A percentile compares a stretch with the other conserved stretches of the same genome.
Conservation (phyloP, 2,329 filamentous ascomycete genomes). For the Fusarium anthophilum region DNA sequence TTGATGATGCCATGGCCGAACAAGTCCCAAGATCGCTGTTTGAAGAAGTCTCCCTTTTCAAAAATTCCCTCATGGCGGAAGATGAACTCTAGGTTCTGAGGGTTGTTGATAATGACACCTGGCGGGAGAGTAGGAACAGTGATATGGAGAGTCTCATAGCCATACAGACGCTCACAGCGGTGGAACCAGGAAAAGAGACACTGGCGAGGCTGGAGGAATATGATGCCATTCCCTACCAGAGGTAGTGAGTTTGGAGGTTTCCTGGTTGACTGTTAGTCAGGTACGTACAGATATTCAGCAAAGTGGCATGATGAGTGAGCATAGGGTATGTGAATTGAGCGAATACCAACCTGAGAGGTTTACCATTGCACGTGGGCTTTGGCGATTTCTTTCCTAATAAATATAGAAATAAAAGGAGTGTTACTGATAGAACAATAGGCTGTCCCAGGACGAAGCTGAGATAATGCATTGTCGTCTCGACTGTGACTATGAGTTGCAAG, state of each 20-base stretch:
- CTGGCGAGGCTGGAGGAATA: conserved; percentile 68
- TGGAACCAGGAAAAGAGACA: conserved; percentile 71
- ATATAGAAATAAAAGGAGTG: not conserved
- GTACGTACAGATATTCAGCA: not conserved
- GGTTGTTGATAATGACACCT: conserved; percentile 70
- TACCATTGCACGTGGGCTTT: conserved; percentile 34
- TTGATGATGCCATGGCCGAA: conserved; percentile 76
- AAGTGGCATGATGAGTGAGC: not conserved
- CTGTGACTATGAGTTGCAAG: not conserved
- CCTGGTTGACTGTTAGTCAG: conserved; percentile 40
- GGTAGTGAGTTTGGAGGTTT: conserved; percentile 63
- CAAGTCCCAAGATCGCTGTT: conserved; percentile 66
- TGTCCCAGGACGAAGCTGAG: conserved; percentile 11
- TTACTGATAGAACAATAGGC: not conserved
- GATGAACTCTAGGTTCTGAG: conserved; percentile 69
- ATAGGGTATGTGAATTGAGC: not conserved
- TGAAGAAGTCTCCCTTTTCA: conserved; percentile 70
- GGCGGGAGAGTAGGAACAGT: conserved; percentile 70
- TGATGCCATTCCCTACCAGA: conserved; percentile 67
- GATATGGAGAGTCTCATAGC: conserved; percentile 69
- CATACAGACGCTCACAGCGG: conserved; percentile 64
- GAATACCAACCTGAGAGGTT: conserved; percentile 20
- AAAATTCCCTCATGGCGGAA: conserved; percentile 69
- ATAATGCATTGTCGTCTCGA: conserved; percentile 20
- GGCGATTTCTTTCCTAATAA: conserved; percentile 1